Evolutionary conservation across 768 basidiomycete species (phyloP), one percentile per base, ranked within the genome.

Genomic region (Mycena galericulata): DNA sequence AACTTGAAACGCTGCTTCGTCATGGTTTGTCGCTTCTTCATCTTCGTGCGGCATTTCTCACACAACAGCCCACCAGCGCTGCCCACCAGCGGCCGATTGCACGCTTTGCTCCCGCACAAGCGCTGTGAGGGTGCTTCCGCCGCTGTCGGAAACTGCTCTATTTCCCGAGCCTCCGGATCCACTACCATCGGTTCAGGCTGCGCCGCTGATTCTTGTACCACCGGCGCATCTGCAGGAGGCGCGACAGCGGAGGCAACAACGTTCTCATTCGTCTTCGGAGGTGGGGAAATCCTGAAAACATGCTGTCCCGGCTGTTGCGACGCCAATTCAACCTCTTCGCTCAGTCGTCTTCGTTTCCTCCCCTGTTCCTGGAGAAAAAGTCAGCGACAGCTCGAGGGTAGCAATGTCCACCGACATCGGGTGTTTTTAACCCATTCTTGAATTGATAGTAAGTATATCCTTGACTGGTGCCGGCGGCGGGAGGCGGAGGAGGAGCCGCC

Each of bases 21-120:
- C 75, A 79, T 81, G 40, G 76, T 80, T 70, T 83, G 81, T 22
- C 79, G 81, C 70, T 81, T 85, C 81, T 84, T 88, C 61, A 87
- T 76, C 41, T 81, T 79, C 30, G 74, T 46, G 67, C 79, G 80
- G 70, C 87, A 88, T 47, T 80, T 82, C 17, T 81, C 81, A 66
- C 87, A 88, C 38, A 86, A 65, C 8, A 76, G 75, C 24, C 81
- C 80, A 0, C 54, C 17, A 10, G 70, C 38, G 27, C 72, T 72
- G 8, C 56, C 27, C 8, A 79, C 69, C 4, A 87, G 64, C 12
- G 68, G 60, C 2, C 86, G 83, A 55, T 68, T 77, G 71, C 87
- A 88, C 8, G 74, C 69, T 67, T 83, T 83, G 56, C 79, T 83
- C 10, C 67, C 66, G 58, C 82, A 83, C 36, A 59, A 58, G 20